Evolutionary conservation across 2,329 filamentous ascomycete species (phyloP), one percentile per base, ranked within the genome.

Genomic region (Trichoderma endophyticum): DNA sequence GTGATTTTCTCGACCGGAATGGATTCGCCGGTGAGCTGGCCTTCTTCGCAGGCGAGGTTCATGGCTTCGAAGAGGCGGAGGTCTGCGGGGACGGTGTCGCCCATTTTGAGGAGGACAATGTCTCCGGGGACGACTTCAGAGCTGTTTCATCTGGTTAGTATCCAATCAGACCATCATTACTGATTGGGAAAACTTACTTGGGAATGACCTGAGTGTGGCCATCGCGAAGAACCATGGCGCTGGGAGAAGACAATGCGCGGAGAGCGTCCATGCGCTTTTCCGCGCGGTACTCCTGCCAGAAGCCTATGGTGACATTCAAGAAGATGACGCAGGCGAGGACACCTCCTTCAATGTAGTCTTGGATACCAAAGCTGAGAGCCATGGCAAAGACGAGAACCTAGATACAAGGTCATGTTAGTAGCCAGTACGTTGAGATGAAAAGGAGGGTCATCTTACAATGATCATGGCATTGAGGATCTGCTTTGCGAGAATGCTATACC

Each of bases 401-500:
- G 3, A 11, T 18, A 11, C 34, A 5, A 28, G 26, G 8, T 9
- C 12, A 54, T 43, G 39, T 61, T 14, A 69, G 56, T 36, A 21
- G 6, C 3, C 12, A 43, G 39, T 3, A 3, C 5, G 11, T 5
- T 54, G 28, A 9, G 3, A 36, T 6, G 9, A 39, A 5, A 6
- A 2, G 15, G 21, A 15, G 9, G 34, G 24, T n/a, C 21, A 7
- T 12, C 87, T 75, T 81, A 89, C 88, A 77, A 94, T 81, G 71
- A 92, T 92, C 92, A 94, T 93, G 72, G 92, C 92, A 84, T 94
- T 94, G 78, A 90, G 88, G 26, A 93, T 81, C 79, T 94, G 92
- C 76, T 91, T 90, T 72, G 92, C 83, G 61, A 94, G 82, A 56
- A 94, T 93, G 76, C 91, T 94, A 77, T 90, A 84, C 91, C 90